Conservation (phyloP, 257 asterid species). For the Plantago major region DNA sequence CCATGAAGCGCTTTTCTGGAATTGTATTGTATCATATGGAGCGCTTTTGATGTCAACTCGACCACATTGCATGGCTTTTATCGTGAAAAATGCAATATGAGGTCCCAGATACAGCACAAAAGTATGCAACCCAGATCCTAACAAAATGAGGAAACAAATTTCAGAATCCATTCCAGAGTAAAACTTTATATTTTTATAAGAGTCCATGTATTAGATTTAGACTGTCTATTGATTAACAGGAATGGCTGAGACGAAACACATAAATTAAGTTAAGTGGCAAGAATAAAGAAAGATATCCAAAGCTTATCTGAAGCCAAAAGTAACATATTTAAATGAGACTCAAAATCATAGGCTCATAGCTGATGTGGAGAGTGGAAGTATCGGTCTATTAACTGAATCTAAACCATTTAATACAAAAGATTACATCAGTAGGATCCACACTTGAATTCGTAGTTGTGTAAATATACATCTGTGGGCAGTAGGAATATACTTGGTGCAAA, state of each 20-base stretch:
- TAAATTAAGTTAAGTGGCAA: not conserved
- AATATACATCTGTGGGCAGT: too few species aligned
- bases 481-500: too few species aligned
- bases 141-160: constrained; percentile 11
- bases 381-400: not conserved
- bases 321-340: not conserved
- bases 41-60: constrained; percentile 85
- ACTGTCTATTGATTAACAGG: constrained; percentile 1
- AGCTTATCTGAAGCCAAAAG: not conserved
- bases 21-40: constrained; percentile 85
- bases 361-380: too few species aligned
- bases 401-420: not conserved
- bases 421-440: too few species aligned
- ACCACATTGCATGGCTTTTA: constrained; percentile 85
- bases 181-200: not conserved
- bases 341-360: not conserved
- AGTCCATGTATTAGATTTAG: not conserved
- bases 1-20: constrained; percentile 72
- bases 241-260: not conserved
- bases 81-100: constrained; percentile 80
- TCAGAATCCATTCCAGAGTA: constrained; percentile 7
- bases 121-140: constrained; percentile 96
- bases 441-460: too few species aligned
- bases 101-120: constrained; percentile 94
- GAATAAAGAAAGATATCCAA: not conserved